Base-by-base conservation (phyloP, 495 filamentous ascomycete genomes). In the Xylaria acuta region DNA sequence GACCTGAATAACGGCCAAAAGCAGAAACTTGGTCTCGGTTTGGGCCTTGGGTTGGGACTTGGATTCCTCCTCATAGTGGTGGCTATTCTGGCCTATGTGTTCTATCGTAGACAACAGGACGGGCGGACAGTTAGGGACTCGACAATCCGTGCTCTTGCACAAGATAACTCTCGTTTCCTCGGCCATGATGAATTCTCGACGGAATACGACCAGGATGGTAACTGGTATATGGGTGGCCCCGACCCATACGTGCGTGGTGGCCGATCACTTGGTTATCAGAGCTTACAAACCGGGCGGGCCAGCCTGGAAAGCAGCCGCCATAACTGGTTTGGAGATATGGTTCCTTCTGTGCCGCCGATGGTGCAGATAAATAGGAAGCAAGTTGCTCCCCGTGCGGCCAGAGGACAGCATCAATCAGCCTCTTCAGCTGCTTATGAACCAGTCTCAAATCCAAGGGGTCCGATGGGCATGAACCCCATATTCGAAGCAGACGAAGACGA, bases 31-130 rank as follows among this genome's bases (percentile, higher is more conserved):
- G 72, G 91, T 67, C 84, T 87, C 20, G 92, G 90, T 9, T 84
- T 97, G 0, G 94, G 93, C 8, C 85, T 90, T n/a, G 94, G 95
- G 0, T 72, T 97, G 1, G 91, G 91, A 8, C 74, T 97, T 27
- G 92, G 91, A 1, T 77, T 91, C 4, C 82, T 88, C 5, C 84
- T 89, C 3, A 77, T 90, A 8, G 74, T 90, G 4, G 77, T 81
- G 0, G 75, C 89, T 3, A 72, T 88, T 5, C 62, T 88, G 3
- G 77, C 89, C 34, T 90, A 83, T 76, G 84, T 90, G 71, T 88
- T 86, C 78, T 93, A 91, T 65, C 83, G 88, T 54, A 86, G 85
- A 30, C 85, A 88, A 11, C 73, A 68, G 20, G 72, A 78, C 40
- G 77, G 76, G 18, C 76, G 80, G 9, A 73, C 70, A 11, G 73